Conservation (phyloP, 345 rosid species). For the Lumnitzera littorea region DNA sequence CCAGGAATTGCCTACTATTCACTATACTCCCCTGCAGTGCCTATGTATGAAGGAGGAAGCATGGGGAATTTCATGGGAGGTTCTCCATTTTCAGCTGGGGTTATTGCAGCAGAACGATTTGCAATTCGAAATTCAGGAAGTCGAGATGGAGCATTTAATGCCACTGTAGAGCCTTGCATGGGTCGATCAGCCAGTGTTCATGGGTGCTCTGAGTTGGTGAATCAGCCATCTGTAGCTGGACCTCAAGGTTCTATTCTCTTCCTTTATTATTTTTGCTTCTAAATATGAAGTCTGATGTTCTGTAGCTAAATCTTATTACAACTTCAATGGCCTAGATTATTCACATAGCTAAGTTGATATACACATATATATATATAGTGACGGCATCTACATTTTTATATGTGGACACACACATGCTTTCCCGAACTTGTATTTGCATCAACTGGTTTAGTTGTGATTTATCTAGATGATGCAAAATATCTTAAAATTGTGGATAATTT, state of each 20-base stretch:
- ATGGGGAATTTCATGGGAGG: conserved; percentile 35
- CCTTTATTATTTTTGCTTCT: background rate
- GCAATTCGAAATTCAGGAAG: conserved; percentile 28
- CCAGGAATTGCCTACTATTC: conserved; percentile 77
- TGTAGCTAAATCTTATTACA: no score
- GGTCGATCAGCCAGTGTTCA: conserved; percentile 90
- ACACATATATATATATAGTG: no score
- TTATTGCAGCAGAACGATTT: conserved; percentile 44
- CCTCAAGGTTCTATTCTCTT: conserved; percentile 35
- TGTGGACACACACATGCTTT: no score
- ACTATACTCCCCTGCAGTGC: conserved; percentile 65
- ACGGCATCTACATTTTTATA: no score
- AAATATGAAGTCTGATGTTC: no score
- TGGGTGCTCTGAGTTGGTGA: conserved; percentile 65
- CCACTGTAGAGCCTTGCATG: conserved; percentile 41
- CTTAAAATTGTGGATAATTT: background rate
- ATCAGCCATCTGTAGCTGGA: conserved; percentile 25
- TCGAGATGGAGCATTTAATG: conserved; percentile 18
- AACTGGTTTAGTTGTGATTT: background rate
- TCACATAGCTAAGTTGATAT: no score
- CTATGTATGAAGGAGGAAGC: conserved; percentile 49
- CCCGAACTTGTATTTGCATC: no score
- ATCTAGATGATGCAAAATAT: conserved; percentile 1
- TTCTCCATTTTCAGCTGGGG: conserved; percentile 80
- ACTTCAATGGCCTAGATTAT: no score